These are phyloP conservation scores for Boechera stricta DNA, from an alignment of 345 rosid species.

Conservation along the genomic window DNA sequence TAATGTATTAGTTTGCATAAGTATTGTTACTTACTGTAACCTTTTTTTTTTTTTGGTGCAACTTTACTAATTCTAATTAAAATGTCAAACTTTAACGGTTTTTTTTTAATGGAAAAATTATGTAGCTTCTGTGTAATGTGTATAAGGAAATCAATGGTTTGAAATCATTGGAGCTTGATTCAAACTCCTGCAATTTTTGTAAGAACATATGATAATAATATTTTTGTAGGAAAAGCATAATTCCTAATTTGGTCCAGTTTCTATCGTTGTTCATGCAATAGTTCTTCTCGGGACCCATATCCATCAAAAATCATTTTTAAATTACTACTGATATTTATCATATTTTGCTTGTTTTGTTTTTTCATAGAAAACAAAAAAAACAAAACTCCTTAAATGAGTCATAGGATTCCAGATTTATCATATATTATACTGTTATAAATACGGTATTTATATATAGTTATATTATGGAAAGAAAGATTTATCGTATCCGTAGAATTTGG, in stretches of 20 bases:
- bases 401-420: constrained; percentile 10
- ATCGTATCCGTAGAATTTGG: no score
- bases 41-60: background rate
- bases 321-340: background rate
- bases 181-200: background rate
- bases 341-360: background rate
- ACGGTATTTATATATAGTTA: no score
- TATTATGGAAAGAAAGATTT: no score
- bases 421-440: background rate
- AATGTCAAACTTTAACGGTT: background rate
- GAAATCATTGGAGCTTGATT: background rate
- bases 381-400: constrained; percentile 6
- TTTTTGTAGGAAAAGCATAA: background rate
- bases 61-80: background rate
- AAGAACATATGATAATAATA: background rate
- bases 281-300: constrained; percentile 28
- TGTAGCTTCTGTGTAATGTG: background rate
- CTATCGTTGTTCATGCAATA: constrained; percentile 20
- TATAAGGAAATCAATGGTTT: background rate
- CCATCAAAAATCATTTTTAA: constrained; percentile 8
- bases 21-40: background rate
- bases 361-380: background rate
- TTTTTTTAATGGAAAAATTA: background rate
- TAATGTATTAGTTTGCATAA: background rate
- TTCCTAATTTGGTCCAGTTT: constrained; percentile 16